Evolutionary conservation across 2,329 filamentous ascomycete genomes (phyloP), one percentile per base, ranked within the genome.

Genomic region (Penicillium sclerotigenum): DNA sequence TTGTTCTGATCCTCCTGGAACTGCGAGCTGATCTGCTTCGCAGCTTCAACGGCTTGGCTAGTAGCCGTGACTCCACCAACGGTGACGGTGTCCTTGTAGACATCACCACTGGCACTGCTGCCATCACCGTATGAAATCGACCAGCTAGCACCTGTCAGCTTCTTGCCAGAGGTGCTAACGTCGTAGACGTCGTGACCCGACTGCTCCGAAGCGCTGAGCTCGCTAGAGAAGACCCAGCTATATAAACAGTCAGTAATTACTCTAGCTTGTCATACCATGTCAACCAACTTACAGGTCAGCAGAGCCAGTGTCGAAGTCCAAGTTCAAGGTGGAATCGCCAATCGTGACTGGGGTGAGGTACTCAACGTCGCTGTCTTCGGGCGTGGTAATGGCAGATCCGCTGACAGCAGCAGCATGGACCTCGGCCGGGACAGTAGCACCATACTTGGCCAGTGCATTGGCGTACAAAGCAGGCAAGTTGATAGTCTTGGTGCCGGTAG

Each of bases 241-340:
- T 31, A 46, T 14, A 4, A 24, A 50, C 31, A 13, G 36, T 70
- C 51, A 64, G 50, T 28, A 16, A 2, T 6, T 16, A 36, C 22
- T 29, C 24, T 28, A 13, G 8, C 26, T 2, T 18, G 31, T 7
- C 16, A 47, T 28, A 7, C 14, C n/a, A 24, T 2, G 14, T 26
- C 1, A 24, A 24, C 8, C 16, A 37, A 75, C 81, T 75, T 72
- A 85, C 87, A 89, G 81, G 73, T 88, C 86, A 40, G 85, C 79
- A 60, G 79, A 87, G 59, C 79, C 87, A 14, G 88, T 91, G 62
- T 91, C 89, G 58, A 91, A 81, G 68, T 90, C 87, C 58, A 91
- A 70, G 57, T 84, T 81, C 59, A 90, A 69, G 3, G 76, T 81
- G 63, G 87, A 84, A 67, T 81, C 74, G 42, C 88, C 89, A 59